Evolutionary conservation across 1,139 yeast species (phyloP).

Genomic region (Taphrina wiesneri): DNA sequence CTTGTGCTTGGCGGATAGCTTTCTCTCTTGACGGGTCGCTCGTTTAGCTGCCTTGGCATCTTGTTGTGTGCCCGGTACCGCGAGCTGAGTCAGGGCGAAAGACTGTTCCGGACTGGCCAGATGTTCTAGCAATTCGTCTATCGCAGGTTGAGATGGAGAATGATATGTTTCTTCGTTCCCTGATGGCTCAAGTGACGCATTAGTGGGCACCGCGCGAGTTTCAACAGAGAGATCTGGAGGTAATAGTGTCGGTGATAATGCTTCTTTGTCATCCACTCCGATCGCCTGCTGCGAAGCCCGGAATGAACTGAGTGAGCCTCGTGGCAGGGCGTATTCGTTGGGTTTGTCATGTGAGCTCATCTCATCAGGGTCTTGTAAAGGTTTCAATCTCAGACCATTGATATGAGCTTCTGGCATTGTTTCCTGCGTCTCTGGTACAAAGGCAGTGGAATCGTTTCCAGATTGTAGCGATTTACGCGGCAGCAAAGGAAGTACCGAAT

Average conservation of each 20-base stretch:
- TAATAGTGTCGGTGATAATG: background rate
- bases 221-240: background rate
- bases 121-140: background rate
- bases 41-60: background rate
- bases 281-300: background rate
- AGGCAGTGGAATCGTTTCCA: background rate
- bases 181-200: background rate
- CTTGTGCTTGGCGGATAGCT: background rate
- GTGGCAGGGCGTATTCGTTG: background rate
- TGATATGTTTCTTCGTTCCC: background rate
- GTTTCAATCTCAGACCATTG: background rate
- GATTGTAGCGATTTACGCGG: too few relatives aligned
- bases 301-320: background rate
- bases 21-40: constrained; percentile 1
- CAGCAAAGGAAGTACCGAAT: too few relatives aligned
- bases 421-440: background rate
- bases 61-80: background rate
- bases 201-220: background rate
- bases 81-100: background rate
- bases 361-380: background rate
- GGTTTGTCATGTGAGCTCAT: background rate
- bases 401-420: background rate
- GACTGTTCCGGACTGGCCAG: constrained; percentile 8
- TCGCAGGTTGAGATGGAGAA: background rate
- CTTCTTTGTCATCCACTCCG: background rate